Percentiles rank a stretch among this genome's conserved stretches.
Conservation (phyloP, 1,284 basidiomycete genomes). For the Phellopilus nigrolimitatus region DNA sequence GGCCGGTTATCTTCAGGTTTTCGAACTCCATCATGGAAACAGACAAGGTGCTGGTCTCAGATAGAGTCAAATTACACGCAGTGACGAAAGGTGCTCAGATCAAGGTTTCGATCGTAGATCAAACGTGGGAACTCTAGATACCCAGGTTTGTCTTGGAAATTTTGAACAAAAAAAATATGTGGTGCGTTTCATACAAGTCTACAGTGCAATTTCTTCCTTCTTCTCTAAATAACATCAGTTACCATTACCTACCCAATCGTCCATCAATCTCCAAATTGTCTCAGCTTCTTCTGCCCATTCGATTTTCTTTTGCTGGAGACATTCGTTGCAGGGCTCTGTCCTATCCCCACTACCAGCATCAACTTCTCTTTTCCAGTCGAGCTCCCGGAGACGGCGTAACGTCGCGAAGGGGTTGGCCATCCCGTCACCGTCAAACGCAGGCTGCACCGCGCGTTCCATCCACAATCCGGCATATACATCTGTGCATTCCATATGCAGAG, state of each 20-base stretch:
- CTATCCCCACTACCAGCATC: background rate
- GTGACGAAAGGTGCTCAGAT: too few relatives aligned
- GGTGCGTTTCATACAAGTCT: background rate
- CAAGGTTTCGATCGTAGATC: background rate
- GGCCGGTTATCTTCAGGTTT: constrained; percentile 2
- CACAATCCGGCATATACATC: constrained; percentile 63
- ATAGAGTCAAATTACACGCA: background rate
- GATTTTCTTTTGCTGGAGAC: constrained; percentile 50
- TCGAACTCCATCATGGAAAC: background rate
- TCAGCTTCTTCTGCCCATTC: constrained; percentile 64
- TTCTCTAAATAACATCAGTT: background rate
- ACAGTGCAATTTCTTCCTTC: background rate
- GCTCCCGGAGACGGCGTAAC: constrained; percentile 48
- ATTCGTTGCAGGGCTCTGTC: constrained; percentile 40
- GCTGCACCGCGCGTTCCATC: constrained; percentile 62
- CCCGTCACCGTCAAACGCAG: constrained; percentile 50
- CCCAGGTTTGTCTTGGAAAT: background rate
- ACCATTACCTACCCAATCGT: constrained; percentile 39
- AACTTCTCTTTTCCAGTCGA: constrained; percentile 46
- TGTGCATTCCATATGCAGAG: constrained; percentile 67
- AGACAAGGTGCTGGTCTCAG: background rate
- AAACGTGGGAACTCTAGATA: background rate
- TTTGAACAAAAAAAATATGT: background rate
- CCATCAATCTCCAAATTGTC: constrained; percentile 55
- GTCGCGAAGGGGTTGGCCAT: constrained; percentile 67